Percentiles rank a stretch among this genome's conserved stretches.
These are phyloP conservation scores for Pythium brassicae DNA, from an alignment of 352 stramenopile genomes.

Conservation along the genomic window DNA sequence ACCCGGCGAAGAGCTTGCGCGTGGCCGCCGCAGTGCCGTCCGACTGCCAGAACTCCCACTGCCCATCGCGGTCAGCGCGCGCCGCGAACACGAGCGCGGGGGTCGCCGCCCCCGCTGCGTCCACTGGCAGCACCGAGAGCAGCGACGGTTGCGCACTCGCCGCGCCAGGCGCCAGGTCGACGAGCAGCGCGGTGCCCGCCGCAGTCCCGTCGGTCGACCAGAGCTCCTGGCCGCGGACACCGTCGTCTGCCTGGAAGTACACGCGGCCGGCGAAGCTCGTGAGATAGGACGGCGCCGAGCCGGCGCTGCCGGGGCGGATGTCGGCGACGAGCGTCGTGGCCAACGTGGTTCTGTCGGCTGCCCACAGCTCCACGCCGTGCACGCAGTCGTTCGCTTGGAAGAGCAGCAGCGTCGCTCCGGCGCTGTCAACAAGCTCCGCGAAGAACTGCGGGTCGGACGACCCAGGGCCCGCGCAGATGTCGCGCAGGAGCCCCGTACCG, in stretches of 20 bases:
- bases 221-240: slow-evolving; percentile 66
- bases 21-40: slow-evolving; percentile 43
- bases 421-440: slow-evolving; percentile 15
- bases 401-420: slow-evolving; percentile 27
- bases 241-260: slow-evolving; percentile 84
- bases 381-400: slow-evolving; percentile 85
- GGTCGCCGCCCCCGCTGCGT: neutral
- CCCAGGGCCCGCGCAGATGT: slow-evolving; percentile 41
- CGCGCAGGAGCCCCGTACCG: slow-evolving; percentile 44
- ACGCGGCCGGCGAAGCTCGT: slow-evolving; percentile 33
- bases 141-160: slow-evolving; percentile 30
- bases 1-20: slow-evolving; percentile 25
- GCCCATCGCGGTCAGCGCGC: slow-evolving; percentile 22
- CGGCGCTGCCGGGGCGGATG: slow-evolving; percentile 33
- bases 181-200: slow-evolving; percentile 43
- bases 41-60: slow-evolving; percentile 50
- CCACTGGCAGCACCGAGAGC: slow-evolving; percentile 26
- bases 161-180: slow-evolving; percentile 52
- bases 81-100: slow-evolving; percentile 29
- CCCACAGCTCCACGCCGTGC: slow-evolving; percentile 81
- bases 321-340: slow-evolving; percentile 63
- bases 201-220: slow-evolving; percentile 67
- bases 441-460: slow-evolving; percentile 58
- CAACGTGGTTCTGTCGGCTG: slow-evolving; percentile 40
- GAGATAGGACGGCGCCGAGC: slow-evolving; percentile 52